phyloP scores from a whole-genome alignment of 257 asterid genomes.

The Phtheirospermum japonicum region DNA sequence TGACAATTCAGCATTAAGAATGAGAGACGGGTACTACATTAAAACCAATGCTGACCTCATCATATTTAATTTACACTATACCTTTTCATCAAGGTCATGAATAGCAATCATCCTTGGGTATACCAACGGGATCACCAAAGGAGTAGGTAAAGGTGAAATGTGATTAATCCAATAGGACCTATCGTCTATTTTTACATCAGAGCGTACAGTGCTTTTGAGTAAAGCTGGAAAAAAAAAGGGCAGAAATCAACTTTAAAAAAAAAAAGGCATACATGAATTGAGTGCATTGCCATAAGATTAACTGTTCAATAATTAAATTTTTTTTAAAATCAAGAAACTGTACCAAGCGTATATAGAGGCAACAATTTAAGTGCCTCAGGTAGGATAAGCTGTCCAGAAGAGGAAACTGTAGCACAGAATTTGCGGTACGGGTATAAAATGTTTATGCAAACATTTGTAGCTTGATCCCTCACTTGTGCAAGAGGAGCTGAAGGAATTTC shows the following conservation, averaged over 20 bases:
- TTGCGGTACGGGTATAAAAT: slow-evolving; percentile 87
- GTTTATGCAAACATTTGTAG: slow-evolving; percentile 80
- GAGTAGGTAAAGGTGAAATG: slow-evolving; percentile 73
- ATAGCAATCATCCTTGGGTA: slow-evolving; percentile 89
- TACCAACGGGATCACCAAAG: slow-evolving; percentile 85
- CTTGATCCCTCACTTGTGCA: slow-evolving; percentile 84
- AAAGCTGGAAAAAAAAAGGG: slow-evolving; percentile 55
- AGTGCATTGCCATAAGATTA: too few relatives aligned
- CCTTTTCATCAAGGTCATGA: slow-evolving; percentile 86
- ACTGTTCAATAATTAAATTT: too few relatives aligned
- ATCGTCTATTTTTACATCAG: slow-evolving; percentile 87
- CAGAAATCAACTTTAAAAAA: slow-evolving; percentile 17
- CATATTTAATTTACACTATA: slow-evolving; percentile 25
- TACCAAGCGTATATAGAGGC: slow-evolving; percentile 96
- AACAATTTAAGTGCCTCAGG: slow-evolving; percentile 96
- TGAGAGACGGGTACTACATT: slow-evolving; percentile 19
- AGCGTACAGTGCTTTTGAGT: slow-evolving; percentile 78
- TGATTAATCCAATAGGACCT: slow-evolving; percentile 89
- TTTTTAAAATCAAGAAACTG: slow-evolving; percentile 9
- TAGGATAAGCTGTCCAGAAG: slow-evolving; percentile 93
- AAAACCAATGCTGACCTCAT: slow-evolving; percentile 20
- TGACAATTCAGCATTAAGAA: slow-evolving; percentile 36
- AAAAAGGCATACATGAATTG: too few relatives aligned
- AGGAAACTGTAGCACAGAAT: slow-evolving; percentile 92
- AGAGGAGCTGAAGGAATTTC: slow-evolving; percentile 83